phyloP scores from a whole-genome alignment of 257 asterid genomes.

The Anisodus tanguticus region DNA sequence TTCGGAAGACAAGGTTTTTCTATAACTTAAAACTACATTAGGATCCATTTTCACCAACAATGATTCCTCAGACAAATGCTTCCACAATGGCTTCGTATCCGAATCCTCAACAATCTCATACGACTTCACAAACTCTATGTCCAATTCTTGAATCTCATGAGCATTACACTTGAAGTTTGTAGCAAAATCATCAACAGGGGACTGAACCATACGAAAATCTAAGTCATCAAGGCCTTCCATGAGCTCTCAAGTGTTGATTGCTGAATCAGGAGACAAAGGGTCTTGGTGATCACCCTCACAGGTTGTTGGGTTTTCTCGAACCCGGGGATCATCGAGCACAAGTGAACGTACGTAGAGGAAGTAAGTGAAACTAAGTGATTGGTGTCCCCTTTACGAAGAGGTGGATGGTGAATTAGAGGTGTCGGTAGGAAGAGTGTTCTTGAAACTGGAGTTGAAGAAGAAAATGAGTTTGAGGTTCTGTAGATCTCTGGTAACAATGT shows the following conservation, averaged over 20 bases:
- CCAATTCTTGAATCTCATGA: not conserved
- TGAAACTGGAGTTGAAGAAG: conserved; percentile 42
- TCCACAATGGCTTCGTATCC: conserved; percentile 49
- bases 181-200: conserved; percentile 29
- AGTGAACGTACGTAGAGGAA: conserved; percentile 84
- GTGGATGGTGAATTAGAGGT: conserved; percentile 48
- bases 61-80: conserved; percentile 56
- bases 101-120: conserved; percentile 50
- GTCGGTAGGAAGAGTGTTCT: conserved; percentile 40
- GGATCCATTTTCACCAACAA: conserved; percentile 48
- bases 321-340: conserved; percentile 43
- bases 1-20: conserved; percentile 47
- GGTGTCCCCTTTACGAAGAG: conserved; percentile 56
- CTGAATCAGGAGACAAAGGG: conserved; percentile 78
- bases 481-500: conserved; percentile 24
- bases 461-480: conserved; percentile 26
- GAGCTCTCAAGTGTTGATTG: conserved; percentile 96
- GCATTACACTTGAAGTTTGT: not conserved
- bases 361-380: conserved; percentile 81
- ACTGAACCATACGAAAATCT: conserved; percentile 53
- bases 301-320: conserved; percentile 37
- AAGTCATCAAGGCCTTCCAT: conserved; percentile 88
- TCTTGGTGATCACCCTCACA: conserved; percentile 44
- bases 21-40: conserved; percentile 45
- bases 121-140: conserved; percentile 35